Conservation (phyloP, 305 asterid species). For the Fraxinus xanthoxyloides region DNA sequence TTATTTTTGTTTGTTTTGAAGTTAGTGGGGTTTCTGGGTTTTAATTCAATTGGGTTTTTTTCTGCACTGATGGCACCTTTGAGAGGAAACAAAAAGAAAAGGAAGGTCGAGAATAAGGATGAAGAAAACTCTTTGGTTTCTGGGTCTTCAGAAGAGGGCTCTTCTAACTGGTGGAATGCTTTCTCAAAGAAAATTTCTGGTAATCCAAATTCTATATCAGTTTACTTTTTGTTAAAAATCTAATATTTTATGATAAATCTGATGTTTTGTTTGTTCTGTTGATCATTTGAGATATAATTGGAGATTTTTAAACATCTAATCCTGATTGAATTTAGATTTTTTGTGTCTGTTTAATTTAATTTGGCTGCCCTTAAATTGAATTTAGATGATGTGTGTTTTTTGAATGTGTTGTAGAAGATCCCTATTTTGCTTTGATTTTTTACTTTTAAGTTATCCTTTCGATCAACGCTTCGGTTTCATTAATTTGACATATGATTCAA, state of each 20-base stretch:
- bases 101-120: constrained; percentile 53
- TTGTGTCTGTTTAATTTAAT: constrained; percentile 2
- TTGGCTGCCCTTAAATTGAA: constrained; percentile 13
- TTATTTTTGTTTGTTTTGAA: constrained; percentile 23
- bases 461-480: background rate
- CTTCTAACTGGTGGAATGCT: constrained; percentile 68
- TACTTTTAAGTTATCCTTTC: constrained; percentile 6
- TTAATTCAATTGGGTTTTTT: constrained; percentile 32
- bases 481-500: constrained; percentile 4
- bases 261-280: background rate
- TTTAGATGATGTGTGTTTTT: constrained; percentile 6
- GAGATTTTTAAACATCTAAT: background rate
- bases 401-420: constrained; percentile 28
- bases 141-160: constrained; percentile 59
- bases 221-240: background rate
- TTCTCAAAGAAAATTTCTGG: constrained; percentile 57
- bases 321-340: constrained; percentile 5
- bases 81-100: constrained; percentile 64
- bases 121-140: constrained; percentile 48
- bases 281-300: constrained; percentile 10
- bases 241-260: constrained; percentile 3
- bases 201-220: constrained; percentile 20
- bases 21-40: constrained; percentile 32
- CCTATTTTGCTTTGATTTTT: constrained; percentile 24
- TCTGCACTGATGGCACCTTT: constrained; percentile 59